phyloP scores from a whole-genome alignment of 345 rosid genomes.

The Arabis hirsuta region DNA sequence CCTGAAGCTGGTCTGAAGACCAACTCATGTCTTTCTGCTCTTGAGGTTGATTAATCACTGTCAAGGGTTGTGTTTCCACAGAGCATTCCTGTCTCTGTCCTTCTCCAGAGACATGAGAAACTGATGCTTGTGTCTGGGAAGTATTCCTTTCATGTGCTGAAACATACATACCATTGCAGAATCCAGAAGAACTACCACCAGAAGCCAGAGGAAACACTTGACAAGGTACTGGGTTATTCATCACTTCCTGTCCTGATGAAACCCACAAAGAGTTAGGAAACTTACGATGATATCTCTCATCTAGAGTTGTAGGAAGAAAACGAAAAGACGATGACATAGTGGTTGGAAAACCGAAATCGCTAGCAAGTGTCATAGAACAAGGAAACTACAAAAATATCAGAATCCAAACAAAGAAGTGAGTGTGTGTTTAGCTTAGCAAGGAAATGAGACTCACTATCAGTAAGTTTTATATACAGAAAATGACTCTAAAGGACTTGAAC shows the following conservation, averaged over 20 bases:
- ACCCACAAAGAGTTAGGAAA: constrained; percentile 49
- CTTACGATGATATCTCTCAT: constrained; percentile 46
- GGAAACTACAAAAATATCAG: constrained; percentile 8
- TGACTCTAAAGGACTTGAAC: constrained; percentile 16
- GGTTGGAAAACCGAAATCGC: constrained; percentile 33
- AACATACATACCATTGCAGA: constrained; percentile 44
- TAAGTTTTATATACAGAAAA: constrained; percentile 26
- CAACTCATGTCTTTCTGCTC: constrained; percentile 59
- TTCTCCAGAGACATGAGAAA: constrained; percentile 47
- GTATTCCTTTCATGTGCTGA: constrained; percentile 47
- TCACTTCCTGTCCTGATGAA: constrained; percentile 53
- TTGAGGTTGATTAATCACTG: constrained; percentile 42
- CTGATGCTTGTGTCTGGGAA: constrained; percentile 51
- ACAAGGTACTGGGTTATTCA: constrained; percentile 46
- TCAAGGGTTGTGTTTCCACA: constrained; percentile 46
- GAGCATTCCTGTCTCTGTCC: constrained; percentile 38
- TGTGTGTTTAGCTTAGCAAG: constrained; percentile 22
- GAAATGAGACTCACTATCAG: constrained; percentile 30
- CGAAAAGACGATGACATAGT: constrained; percentile 54
- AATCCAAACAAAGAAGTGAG: constrained; percentile 9
- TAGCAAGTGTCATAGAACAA: constrained; percentile 35
- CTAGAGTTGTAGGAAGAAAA: constrained; percentile 42
- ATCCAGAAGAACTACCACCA: constrained; percentile 42
- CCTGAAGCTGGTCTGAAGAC: constrained; percentile 57
- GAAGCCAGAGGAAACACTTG: constrained; percentile 51